These are phyloP conservation scores for Cladosporium halotolerans DNA, from an alignment of 2,329 filamentous ascomycete genomes.

Conservation along the genomic window DNA sequence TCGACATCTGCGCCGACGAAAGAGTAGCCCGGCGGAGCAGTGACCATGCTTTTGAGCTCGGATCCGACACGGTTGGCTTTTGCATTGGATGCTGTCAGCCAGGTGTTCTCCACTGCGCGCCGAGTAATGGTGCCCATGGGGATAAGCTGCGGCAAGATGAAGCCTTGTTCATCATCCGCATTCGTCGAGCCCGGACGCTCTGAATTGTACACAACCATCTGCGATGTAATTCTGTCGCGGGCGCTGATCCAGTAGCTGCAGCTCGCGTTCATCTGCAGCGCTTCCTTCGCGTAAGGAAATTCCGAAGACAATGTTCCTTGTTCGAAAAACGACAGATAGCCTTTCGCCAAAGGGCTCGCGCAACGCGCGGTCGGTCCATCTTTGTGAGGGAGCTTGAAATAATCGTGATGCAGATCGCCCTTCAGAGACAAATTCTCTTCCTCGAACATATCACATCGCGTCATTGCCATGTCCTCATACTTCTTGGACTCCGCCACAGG, in stretches of 20 bases:
- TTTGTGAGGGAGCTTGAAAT: conserved; percentile 95
- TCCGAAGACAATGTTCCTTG: conserved; percentile 81
- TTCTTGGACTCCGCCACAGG: conserved; percentile 53
- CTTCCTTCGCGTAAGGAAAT: conserved; percentile 85
- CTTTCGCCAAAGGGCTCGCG: conserved; percentile 81
- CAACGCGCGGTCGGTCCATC: conserved; percentile 83
- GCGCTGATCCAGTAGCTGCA: conserved; percentile 99
- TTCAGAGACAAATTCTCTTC: conserved; percentile 62
- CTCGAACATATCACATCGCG: conserved; percentile 67
- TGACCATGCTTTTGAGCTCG: conserved; percentile 94
- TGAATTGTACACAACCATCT: conserved; percentile 84
- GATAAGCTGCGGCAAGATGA: conserved; percentile 90
- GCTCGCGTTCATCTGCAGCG: conserved; percentile 95
- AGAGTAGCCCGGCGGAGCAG: conserved; percentile 79
- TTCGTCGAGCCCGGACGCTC: conserved; percentile 39
- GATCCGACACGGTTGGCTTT: conserved; percentile 95
- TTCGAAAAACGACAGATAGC: conserved; percentile 86
- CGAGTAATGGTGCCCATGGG: conserved; percentile 98
- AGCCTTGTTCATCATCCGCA: conserved; percentile 52
- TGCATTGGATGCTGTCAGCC: conserved; percentile 95
- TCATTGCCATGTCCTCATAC: conserved; percentile 66
- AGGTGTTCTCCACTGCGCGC: conserved; percentile 92
- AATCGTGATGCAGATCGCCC: conserved; percentile 60
- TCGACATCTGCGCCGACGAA: conserved; percentile 98
- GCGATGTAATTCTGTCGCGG: conserved; percentile 84